Conservation (phyloP, 2,329 filamentous ascomycete genomes). For the Hansfordia pulvinata region DNA sequence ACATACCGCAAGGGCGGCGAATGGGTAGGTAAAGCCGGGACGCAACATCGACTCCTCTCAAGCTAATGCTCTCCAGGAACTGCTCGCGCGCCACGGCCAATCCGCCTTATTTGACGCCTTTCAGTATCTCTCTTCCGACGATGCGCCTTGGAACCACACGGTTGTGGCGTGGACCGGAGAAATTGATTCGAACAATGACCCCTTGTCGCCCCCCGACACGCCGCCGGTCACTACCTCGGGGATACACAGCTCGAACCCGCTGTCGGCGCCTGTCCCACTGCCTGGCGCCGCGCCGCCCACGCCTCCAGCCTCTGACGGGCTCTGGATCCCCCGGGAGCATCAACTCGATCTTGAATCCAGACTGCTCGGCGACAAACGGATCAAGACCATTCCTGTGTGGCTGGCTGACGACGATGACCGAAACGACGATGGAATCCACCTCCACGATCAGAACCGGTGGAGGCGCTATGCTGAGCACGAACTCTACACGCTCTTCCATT, state of each 20-base stretch:
- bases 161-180: conserved; percentile 94
- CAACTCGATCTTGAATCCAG: conserved; percentile 61
- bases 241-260: conserved; percentile 50
- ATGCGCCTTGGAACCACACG: conserved; percentile 80
- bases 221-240: conserved; percentile 35
- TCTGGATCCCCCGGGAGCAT: conserved; percentile 59
- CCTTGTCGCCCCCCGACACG: conserved; percentile 29
- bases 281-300: conserved; percentile 43
- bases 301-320: conserved; percentile 50
- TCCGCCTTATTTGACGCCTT: conserved; percentile 91
- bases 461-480: conserved; percentile 83
- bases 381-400: conserved; percentile 81
- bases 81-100: conserved; percentile 68
- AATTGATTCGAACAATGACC: conserved; percentile 40
- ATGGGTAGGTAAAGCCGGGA: conserved; percentile 36
- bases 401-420: conserved; percentile 64
- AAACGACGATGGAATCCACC: conserved; percentile 49
- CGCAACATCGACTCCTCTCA: neutral
- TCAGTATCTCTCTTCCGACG: conserved; percentile 70
- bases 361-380: conserved; percentile 57
- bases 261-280: conserved; percentile 68
- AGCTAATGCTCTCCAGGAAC: conserved; percentile 35
- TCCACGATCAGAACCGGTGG: conserved; percentile 80
- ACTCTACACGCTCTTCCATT: conserved; percentile 86
- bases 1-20: conserved; percentile 43